Evolutionary conservation across 2,329 filamentous ascomycete genomes (phyloP).

Genomic region (Ceratocystis colombiana): DNA sequence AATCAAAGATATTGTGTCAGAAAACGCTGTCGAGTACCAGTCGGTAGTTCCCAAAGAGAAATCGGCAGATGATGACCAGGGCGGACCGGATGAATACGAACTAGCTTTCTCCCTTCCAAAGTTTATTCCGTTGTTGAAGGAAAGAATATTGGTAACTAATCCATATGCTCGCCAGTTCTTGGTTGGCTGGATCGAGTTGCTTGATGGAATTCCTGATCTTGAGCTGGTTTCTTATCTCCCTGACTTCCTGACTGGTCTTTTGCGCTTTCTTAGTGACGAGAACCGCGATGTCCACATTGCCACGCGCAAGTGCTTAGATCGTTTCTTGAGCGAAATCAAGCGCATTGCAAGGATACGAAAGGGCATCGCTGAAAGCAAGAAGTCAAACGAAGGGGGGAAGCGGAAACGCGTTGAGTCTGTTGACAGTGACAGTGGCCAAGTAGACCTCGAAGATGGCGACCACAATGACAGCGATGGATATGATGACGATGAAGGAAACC

Average conservation of each 20-base stretch:
- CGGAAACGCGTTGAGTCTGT: constrained; percentile 59
- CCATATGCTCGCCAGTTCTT: constrained; percentile 92
- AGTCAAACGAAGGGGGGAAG: constrained; percentile 55
- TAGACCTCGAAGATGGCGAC: constrained; percentile 50
- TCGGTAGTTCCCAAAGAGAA: constrained; percentile 60
- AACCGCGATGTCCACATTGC: constrained; percentile 92
- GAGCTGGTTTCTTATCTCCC: constrained; percentile 89
- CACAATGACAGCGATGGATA: constrained; percentile 49
- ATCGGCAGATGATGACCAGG: constrained; percentile 41
- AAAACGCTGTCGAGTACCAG: constrained; percentile 89
- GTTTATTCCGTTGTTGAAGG: constrained; percentile 88
- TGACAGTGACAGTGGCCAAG: constrained; percentile 53
- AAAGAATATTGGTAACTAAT: constrained; percentile 87
- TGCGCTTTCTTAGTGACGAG: constrained; percentile 84
- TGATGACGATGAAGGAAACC: constrained; percentile 43
- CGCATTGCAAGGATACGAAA: constrained; percentile 88
- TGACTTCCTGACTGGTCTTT: constrained; percentile 77
- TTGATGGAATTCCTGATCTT: constrained; percentile 93
- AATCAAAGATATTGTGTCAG: constrained; percentile 91
- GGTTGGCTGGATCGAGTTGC: constrained; percentile 86
- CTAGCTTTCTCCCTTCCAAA: constrained; percentile 77
- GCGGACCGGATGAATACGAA: constrained; percentile 38
- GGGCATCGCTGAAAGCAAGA: constrained; percentile 77
- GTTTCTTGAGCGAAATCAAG: constrained; percentile 87
- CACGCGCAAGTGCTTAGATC: constrained; percentile 78